Evolutionary conservation across 106 monocot genomes (phyloP).

Genomic region (Dendrobium catenatum): DNA sequence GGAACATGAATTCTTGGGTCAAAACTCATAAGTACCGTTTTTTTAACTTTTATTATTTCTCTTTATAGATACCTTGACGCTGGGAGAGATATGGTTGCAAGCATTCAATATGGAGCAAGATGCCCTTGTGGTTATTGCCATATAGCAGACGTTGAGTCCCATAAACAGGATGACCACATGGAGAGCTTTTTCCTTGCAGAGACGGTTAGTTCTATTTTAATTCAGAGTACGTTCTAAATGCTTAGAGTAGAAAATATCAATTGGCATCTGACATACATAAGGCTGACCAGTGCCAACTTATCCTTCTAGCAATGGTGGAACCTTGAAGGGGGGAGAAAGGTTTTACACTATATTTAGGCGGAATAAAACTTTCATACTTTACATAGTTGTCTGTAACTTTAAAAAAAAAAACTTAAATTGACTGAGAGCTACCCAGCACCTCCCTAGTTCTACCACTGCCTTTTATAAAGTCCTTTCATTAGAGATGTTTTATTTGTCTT

Average conservation of each 20-base stretch:
- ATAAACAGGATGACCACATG: slow-evolving; percentile 95
- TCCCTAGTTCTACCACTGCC: too few relatives aligned
- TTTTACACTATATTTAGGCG: not conserved
- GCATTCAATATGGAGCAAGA: slow-evolving; percentile 83
- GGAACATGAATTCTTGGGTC: not conserved
- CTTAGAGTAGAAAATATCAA: not conserved
- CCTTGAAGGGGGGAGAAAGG: not conserved
- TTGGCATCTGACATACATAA: not conserved
- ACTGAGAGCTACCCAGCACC: too few relatives aligned
- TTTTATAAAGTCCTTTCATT: slow-evolving; percentile 1
- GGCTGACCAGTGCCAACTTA: too few relatives aligned
- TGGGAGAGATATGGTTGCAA: slow-evolving; percentile 80
- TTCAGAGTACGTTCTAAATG: not conserved
- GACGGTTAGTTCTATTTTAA: slow-evolving; percentile 44
- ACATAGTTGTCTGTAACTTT: too few relatives aligned
- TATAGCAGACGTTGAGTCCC: slow-evolving; percentile 90
- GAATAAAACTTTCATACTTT: too few relatives aligned
- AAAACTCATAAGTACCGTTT: not conserved
- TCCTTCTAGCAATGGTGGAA: not conserved
- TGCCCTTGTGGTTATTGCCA: slow-evolving; percentile 99
- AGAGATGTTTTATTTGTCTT: not conserved
- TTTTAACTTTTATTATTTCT: slow-evolving; percentile 7
- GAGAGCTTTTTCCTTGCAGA: slow-evolving; percentile 99
- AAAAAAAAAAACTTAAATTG: too few relatives aligned
- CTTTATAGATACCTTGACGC: slow-evolving; percentile 76